Base-by-base conservation (phyloP, 2,329 filamentous ascomycete species). In the Colletotrichum trifolii region DNA sequence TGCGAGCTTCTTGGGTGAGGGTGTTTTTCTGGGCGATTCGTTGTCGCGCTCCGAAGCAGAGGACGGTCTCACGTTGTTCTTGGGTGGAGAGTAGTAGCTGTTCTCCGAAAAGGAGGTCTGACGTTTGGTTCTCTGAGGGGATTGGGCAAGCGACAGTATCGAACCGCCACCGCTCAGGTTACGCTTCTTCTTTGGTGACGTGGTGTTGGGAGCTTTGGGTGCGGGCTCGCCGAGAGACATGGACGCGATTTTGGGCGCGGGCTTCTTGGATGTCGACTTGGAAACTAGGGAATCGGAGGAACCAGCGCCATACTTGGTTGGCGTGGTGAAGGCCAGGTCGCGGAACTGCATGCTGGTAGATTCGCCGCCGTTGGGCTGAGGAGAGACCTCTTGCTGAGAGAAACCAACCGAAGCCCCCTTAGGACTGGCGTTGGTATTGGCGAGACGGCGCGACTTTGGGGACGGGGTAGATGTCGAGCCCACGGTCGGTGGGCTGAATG, bases 231-330 rank as follows among this genome's bases (percentile, higher is more conserved):
- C 52, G 4, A 62, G 36, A 17, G 62, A 62, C 9, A 57, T 10
- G 4, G 58, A 25, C 9, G 46, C 40, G 8, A 43, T 48, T 13
- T 52, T 65, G 34, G 62, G 15, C 12, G 62, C 40, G 39, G 39
- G 36, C 55, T 54, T 64, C 48, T 60, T 64, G 40, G 58, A 35
- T 10, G 62, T 65, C n/a, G 62, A 62, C 46, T 56, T 55, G 13
- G 62, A 52, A 8, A 46, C 48, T 12, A 52, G 62, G 34, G 62
- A 43, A 47, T 15, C 38, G 9, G 43, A 47, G 15, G 54, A 3
- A 34, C 9, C 50, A 8, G 49, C 35, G 36, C 39, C 49, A 36
- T 45, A 11, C 62, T 62, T 62, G n/a, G 58, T 62, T 42, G 62
- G 62, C 50, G 62, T 65, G 50, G 52, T 47, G 52, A 65, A 62